These are phyloP conservation scores for Aegilops tauschii DNA, from an alignment of 176 grass and related monocot species.

Conservation along the genomic window DNA sequence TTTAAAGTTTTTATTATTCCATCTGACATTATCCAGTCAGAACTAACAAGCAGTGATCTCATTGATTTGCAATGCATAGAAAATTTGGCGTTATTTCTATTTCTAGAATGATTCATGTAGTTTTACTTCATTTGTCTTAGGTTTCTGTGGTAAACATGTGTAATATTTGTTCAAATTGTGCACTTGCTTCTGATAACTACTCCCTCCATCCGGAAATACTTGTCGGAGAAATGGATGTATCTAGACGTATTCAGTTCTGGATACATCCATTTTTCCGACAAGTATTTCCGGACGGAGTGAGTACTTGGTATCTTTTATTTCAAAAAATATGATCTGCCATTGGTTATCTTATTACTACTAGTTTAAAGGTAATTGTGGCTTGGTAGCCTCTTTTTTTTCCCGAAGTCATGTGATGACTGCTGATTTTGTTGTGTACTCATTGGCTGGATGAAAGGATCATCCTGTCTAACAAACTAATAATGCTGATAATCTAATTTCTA, in stretches of 20 bases:
- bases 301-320: not conserved
- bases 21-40: not conserved
- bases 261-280: too few relatives aligned
- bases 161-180: not conserved
- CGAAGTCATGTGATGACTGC: not conserved
- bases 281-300: too few relatives aligned
- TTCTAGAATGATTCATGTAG: not conserved
- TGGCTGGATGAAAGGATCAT: not conserved
- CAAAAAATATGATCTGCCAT: not conserved
- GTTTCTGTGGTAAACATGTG: conserved; percentile 3
- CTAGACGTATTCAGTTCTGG: too few relatives aligned
- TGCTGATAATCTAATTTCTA: conserved; percentile 2
- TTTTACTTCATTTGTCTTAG: conserved; percentile 4
- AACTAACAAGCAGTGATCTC: not conserved
- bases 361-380: not conserved
- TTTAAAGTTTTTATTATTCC: not conserved
- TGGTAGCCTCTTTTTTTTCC: not conserved
- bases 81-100: not conserved
- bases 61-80: conserved; percentile 4
- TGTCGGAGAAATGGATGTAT: too few relatives aligned
- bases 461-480: not conserved
- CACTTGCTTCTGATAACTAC: not conserved
- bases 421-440: conserved; percentile 14
- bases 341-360: not conserved
- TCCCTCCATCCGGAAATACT: too few relatives aligned